Percentiles rank a stretch among this genome's conserved stretches.
phyloP scores from a whole-genome alignment of 306 rosid genomes.

The Myrica gale region DNA sequence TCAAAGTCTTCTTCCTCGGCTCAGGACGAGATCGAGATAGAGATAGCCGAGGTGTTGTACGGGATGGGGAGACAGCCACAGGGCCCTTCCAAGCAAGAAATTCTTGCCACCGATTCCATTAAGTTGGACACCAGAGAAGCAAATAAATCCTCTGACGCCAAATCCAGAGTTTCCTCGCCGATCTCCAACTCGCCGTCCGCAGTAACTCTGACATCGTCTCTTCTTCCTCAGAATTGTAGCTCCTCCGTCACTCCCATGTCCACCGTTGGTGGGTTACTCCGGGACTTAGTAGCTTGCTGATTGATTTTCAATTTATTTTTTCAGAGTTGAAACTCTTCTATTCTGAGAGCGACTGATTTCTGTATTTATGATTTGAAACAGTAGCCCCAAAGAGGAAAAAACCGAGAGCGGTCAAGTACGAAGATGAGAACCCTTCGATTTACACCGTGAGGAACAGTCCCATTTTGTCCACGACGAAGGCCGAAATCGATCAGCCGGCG shows the following conservation, averaged over 20 bases:
- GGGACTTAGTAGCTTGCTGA: constrained; percentile 10
- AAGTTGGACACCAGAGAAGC: constrained; percentile 54
- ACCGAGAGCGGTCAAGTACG: constrained; percentile 72
- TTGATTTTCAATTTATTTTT: constrained; percentile 12
- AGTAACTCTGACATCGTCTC: constrained; percentile 28
- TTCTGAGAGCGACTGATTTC: constrained; percentile 3
- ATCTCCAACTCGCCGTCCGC: constrained; percentile 54
- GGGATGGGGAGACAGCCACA: constrained; percentile 93
- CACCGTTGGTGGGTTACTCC: constrained; percentile 62
- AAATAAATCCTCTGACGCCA: constrained; percentile 57
- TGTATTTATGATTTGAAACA: neutral
- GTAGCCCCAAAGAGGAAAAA: constrained; percentile 91
- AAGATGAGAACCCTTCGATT: constrained; percentile 50
- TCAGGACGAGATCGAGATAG: constrained; percentile 95
- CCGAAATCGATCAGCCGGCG: constrained; percentile 48
- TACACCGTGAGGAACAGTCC: constrained; percentile 50
- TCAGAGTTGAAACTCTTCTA: constrained; percentile 5
- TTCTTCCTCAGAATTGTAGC: constrained; percentile 58
- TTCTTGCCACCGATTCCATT: constrained; percentile 41
- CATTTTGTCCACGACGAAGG: constrained; percentile 43
- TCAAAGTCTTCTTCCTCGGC: constrained; percentile 52
- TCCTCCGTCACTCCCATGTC: constrained; percentile 47
- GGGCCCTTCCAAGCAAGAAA: constrained; percentile 71
- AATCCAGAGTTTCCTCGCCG: constrained; percentile 78
- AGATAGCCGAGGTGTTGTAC: constrained; percentile 91